Base-by-base conservation (phyloP, 2,329 filamentous ascomycete species). In the Fusarium palustre region DNA sequence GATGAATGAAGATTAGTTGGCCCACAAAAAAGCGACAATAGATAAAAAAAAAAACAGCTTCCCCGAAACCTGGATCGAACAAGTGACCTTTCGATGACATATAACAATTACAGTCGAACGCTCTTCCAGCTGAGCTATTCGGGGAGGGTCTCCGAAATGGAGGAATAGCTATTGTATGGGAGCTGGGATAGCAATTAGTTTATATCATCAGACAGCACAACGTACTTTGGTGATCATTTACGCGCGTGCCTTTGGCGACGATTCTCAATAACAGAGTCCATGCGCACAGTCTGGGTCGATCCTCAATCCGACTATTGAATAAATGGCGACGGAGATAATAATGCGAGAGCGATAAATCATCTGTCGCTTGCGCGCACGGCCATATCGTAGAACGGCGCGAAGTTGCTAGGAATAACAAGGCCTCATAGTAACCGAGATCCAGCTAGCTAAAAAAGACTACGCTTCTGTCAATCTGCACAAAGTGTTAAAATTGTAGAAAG, bases 51-150 rank as follows among this genome's bases (percentile, higher is more conserved):
- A 48, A 10, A 5, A 20, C 28, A 31, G 43, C 25, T 24, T 64
- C 62, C 62, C 62, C 60, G 62, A 65, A 60, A 65, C 62, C 62
- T 65, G 60, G 62, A 65, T 65, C 62, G 60, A 65, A 65, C 62
- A 65, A 65, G 62, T 65, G 62, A 65, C 62, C 62, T 65, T 65
- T 65, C 62, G 62, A 55, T 64, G 59, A 45, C 38, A 64, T 49
- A 45, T 46, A 52, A 47, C 59, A 59, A 64, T 64, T 64, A 64
- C 61, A 64, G 61, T 54, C 59, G 61, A 64, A 64, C 61, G 61
- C 61, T 64, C 61, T 64, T 64, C 62, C 62, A 65, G 53, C 62
- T 65, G 62, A 65, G 62, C 62, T 65, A 65, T 59, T 65, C 62
- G 62, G 62, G 62, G 60, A 65, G 5, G 9, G 38, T 55, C 52